Percentiles rank a stretch among this genome's conserved stretches.
phyloP scores from a whole-genome alignment of 1,284 basidiomycete genomes.

The Cryptococcus sp. region DNA sequence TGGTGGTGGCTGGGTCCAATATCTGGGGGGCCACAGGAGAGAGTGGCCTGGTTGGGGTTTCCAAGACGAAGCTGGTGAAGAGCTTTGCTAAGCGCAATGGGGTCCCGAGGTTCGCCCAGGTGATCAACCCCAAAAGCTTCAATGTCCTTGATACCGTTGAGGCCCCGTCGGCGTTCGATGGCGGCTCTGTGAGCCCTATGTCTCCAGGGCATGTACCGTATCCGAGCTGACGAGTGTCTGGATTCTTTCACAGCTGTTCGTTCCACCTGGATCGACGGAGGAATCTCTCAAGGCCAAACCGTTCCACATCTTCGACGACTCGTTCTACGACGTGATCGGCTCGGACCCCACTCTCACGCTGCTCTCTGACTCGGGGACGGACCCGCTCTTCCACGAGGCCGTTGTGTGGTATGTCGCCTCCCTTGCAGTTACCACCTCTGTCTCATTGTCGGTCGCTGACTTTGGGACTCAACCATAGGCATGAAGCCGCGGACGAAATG shows the following conservation, averaged over 20 bases:
- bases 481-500: constrained; percentile 59
- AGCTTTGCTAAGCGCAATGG: neutral
- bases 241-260: constrained; percentile 29
- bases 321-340: constrained; percentile 62
- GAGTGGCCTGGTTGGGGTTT: too few relatives aligned
- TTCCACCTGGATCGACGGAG: constrained; percentile 32
- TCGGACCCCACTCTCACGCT: constrained; percentile 57
- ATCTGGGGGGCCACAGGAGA: too few relatives aligned
- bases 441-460: too few relatives aligned
- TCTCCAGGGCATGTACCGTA: neutral
- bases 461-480: too few relatives aligned
- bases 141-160: constrained; percentile 29
- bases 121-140: constrained; percentile 31
- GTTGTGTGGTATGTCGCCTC: constrained; percentile 56
- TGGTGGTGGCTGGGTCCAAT: too few relatives aligned
- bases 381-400: constrained; percentile 71
- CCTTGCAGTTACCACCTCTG: too few relatives aligned
- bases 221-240: neutral
- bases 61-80: too few relatives aligned
- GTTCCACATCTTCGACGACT: constrained; percentile 65
- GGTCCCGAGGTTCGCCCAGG: constrained; percentile 21
- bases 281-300: constrained; percentile 32
- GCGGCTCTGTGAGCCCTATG: constrained; percentile 25
- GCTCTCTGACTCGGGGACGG: constrained; percentile 57
- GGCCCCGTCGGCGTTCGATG: constrained; percentile 26